Evolutionary conservation across 768 basidiomycete species (phyloP), one percentile per base, ranked within the genome.

Genomic region (Lentinula aciculospora): DNA sequence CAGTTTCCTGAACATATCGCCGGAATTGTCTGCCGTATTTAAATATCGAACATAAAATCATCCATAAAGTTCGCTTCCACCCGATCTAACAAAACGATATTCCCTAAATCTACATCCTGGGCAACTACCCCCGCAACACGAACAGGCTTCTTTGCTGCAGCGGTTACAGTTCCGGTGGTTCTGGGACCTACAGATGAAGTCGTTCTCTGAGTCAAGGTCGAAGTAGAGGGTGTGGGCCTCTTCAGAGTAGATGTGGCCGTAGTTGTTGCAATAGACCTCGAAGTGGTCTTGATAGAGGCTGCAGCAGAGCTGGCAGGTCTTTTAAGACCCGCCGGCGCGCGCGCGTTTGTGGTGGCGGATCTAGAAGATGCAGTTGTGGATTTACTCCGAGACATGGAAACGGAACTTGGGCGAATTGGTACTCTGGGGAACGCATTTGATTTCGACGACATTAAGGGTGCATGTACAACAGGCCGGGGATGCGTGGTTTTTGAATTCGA

Each of bases 21-120:
- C 0, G 2, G 32, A 34, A 3, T 34, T 39, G 2, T 44, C 42
- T 1, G 13, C 13, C 6, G 10, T 17, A 8, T 17, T 54, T 36
- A 56, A 25, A 56, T n/a, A 23, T 56, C 55, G 29, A 56, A 56
- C 55, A 56, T 44, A 28, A 56, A 56, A 34, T 56, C 55, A 13
- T 56, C 55, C 21, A 5, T 7, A 8, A 27, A n/a, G 12, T 4
- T 29, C 25, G 28, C n/a, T 19, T n/a, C 32, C 8, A 29, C 53
- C 17, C 15, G 15, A n/a, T 23, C 36, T n/a, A 53, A 36, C 51
- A 1, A 15, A 17, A 34, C 36, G 15, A 37, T 27, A 53, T 15
- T 17, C 51, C 25, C 51, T 15, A 27, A 23, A 8, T 56, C 55
- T 15, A n/a, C 1, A 34, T 5, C 27, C 29, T 29, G 39, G 15